A percentile compares a stretch with the other conserved stretches of the same genome.
Evolutionary conservation across 1,284 basidiomycete species (phyloP).

Genomic region (Inonotus hispidus): DNA sequence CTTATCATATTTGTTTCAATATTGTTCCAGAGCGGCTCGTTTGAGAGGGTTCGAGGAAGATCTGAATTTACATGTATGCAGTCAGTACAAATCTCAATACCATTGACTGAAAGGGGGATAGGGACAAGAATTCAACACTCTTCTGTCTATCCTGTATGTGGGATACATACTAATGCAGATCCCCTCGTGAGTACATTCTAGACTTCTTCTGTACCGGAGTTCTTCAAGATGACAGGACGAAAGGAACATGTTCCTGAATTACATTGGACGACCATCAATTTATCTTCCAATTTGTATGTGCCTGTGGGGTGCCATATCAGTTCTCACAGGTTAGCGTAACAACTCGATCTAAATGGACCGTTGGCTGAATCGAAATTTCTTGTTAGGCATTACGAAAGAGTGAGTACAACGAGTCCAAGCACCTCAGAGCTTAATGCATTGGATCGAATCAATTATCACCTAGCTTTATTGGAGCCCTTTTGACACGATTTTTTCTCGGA

Average conservation of each 20-base stretch:
- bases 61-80: constrained; percentile 40
- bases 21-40: constrained; percentile 53
- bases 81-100: background rate
- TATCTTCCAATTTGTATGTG: constrained; percentile 71
- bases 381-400: constrained; percentile 46
- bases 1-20: constrained; percentile 27
- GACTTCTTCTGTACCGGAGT: constrained; percentile 12
- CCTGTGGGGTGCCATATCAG: constrained; percentile 64
- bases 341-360: too few relatives aligned
- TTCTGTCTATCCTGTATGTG: constrained; percentile 65
- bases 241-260: constrained; percentile 72
- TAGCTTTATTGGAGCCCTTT: constrained; percentile 62
- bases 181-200: constrained; percentile 48
- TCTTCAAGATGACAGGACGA: background rate
- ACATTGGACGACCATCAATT: constrained; percentile 65
- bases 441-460: constrained; percentile 49
- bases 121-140: constrained; percentile 62
- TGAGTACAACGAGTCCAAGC: background rate
- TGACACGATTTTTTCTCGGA: constrained; percentile 74
- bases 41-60: constrained; percentile 68
- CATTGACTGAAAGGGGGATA: constrained; percentile 18
- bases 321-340: constrained; percentile 53
- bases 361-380: background rate
- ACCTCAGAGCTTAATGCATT: constrained; percentile 32
- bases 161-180: constrained; percentile 20